Evolutionary conservation across 2,329 filamentous ascomycete genomes (phyloP), one percentile per base, ranked within the genome.

Genomic region (Cytospora leucostoma): DNA sequence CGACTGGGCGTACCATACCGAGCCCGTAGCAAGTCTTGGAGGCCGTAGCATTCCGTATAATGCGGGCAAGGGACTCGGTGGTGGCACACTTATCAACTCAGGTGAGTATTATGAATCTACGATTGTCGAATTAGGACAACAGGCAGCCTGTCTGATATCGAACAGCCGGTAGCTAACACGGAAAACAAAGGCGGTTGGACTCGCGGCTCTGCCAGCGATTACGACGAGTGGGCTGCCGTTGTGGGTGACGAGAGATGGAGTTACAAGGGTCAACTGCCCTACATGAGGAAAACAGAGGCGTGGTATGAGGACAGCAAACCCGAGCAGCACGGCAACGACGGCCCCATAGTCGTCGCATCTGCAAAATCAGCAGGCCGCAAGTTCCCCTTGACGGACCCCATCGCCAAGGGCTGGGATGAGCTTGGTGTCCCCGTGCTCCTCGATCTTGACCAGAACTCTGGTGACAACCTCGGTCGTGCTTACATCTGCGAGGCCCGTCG

Each of bases 191-290:
- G 75, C 7, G 72, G 71, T 6, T 80, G 79, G 73, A 77, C 77
- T 32, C 78, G 80, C 35, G 80, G 80, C 2, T 73, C 75, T 37
- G 70, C 72, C 2, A 68, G 70, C 7, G 80, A 82, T 66, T 84
- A 78, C 65, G 75, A 83, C 27, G 72, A 75, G 52, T 83, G 80
- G 81, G 77, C 75, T 0, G 68, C 73, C 37, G 67, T 74, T 3
- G 72, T 76, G 0, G 74, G 71, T 2, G 77, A 80, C 63, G 37
- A 71, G 3, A 64, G 68, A 5, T 81, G 77, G 73, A 71, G 71
- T 51, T 77, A 74, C 54, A 68, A 74, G 1, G 69, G 70, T 34
- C 71, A 54, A 80, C 54, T 71, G 74, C 27, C 74, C 72, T 15
- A 35, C 27, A 49, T 62, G 54, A 62, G 53, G 55, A 62, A 35